Evolutionary conservation across 345 rosid species (phyloP).

Genomic region (Triadica sebifera): DNA sequence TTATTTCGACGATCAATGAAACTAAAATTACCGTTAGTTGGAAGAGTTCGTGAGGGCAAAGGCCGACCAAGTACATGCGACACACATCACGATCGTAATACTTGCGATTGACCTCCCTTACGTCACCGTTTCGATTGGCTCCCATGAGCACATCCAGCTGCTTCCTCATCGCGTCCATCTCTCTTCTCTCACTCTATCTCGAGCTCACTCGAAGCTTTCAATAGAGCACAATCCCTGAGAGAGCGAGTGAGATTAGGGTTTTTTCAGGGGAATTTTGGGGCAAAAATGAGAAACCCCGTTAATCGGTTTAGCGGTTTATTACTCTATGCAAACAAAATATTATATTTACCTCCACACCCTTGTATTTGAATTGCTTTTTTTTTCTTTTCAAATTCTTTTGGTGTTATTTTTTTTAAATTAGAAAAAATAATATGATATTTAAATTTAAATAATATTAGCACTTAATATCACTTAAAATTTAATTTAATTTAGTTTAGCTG

Average conservation of each 20-base stretch:
- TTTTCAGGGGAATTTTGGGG: background rate
- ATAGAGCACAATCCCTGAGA: too few species aligned
- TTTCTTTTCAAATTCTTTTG: too few species aligned
- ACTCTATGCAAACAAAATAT: too few species aligned
- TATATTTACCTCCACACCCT: too few species aligned
- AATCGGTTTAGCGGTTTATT: background rate
- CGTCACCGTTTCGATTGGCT: constrained; percentile 97
- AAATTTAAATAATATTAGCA: too few species aligned
- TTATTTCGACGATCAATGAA: background rate
- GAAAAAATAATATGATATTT: too few species aligned
- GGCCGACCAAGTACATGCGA: constrained; percentile 92
- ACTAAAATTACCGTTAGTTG: constrained; percentile 60
- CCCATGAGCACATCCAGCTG: constrained; percentile 99
- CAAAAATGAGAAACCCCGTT: background rate
- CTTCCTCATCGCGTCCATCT: constrained; percentile 97
- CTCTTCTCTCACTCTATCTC: constrained; percentile 15
- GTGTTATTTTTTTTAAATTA: too few species aligned
- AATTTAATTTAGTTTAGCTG: too few species aligned
- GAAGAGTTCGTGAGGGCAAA: constrained; percentile 98
- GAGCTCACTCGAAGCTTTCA: background rate
- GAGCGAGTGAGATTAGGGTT: constrained; percentile 17
- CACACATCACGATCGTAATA: constrained; percentile 99
- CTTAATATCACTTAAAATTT: too few species aligned
- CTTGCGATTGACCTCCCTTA: constrained; percentile 90
- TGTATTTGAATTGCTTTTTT: too few species aligned